Percentiles rank a stretch among this genome's conserved stretches.
Evolutionary conservation across 441 rosid genomes (phyloP).

Genomic region (Mallotus repandus): DNA sequence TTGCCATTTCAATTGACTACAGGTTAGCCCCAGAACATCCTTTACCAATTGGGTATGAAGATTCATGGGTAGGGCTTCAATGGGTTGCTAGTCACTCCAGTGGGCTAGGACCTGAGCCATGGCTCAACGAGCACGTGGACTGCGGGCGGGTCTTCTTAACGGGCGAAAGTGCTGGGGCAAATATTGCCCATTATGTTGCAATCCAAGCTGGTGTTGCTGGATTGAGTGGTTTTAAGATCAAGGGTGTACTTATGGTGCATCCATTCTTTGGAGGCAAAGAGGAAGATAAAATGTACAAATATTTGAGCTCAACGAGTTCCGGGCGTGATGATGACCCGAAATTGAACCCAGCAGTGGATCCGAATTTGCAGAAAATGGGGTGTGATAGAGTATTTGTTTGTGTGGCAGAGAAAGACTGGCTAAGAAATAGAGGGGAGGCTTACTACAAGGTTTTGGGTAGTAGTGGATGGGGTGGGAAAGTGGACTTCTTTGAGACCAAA

Average conservation of each 20-base stretch:
- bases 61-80: conserved; percentile 35
- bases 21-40: conserved; percentile 40
- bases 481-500: conserved; percentile 31
- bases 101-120: conserved; percentile 32
- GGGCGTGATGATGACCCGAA: conserved; percentile 41
- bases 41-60: conserved; percentile 36
- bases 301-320: conserved; percentile 34
- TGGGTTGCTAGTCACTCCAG: conserved; percentile 36
- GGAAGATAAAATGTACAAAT: conserved; percentile 34
- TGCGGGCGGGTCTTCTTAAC: conserved; percentile 30
- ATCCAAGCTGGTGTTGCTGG: conserved; percentile 27
- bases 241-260: conserved; percentile 37
- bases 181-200: conserved; percentile 38
- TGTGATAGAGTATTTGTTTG: conserved; percentile 36
- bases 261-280: conserved; percentile 47
- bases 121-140: conserved; percentile 27
- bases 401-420: conserved; percentile 43
- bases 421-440: conserved; percentile 35
- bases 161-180: conserved; percentile 50
- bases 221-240: conserved; percentile 22
- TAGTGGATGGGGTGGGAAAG: conserved; percentile 35
- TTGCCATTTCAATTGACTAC: conserved; percentile 33
- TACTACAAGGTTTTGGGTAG: conserved; percentile 28
- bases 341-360: conserved; percentile 40
- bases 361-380: conserved; percentile 27